Evolutionary conservation across 2,329 filamentous ascomycete species (phyloP), one percentile per base, ranked within the genome.

Genomic region (Alternaria metachromatica): DNA sequence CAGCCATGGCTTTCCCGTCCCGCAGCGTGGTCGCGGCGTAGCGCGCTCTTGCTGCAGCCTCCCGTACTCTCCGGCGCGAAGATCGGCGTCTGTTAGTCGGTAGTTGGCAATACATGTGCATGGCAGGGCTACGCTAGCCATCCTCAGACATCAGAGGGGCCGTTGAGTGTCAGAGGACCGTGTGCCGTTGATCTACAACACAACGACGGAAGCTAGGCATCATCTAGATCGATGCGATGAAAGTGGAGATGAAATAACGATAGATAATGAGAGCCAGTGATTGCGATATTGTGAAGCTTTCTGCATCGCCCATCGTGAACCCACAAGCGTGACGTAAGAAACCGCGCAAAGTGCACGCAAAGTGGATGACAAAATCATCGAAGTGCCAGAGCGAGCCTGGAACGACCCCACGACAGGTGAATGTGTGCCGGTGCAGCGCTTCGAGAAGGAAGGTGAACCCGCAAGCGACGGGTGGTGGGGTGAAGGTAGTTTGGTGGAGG

Each of bases 321-420:
- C 30, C 43, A 59, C 55, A 56, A 48, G 51, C 23, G 23, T 25
- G 23, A 25, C 26, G 26, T 28, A 28, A 28, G 26, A 28, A 28
- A 28, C 5, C 26, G 26, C 26, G 26, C 26, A 28, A 28, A 28
- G 26, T 33, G 63, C 58, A 54, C 62, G 58, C 60, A 63, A 62
- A 59, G 59, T 62, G 66, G 58, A 67, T 62, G 58, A 53, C 21
- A 58, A 43, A 67, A 67, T 66, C 58, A 58, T 65, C 62, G 58
- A 56, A 43, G 75, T 75, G 59, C 62, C 71, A 56, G 65, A 71
- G 63, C 45, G 28, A 48, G 62, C 46, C 64, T 66, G 58, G 72
- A 65, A 68, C 65, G 49, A 73, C 63, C 63, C 72, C 71, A 78
- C 71, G 72, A 80, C 67, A 78, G 77, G 78, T 70, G 64, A 69